A percentile compares a stretch with the other conserved stretches of the same genome.
These are phyloP conservation scores for Aspergillus novofumigatus DNA, from an alignment of 2,329 filamentous ascomycete species.

Conservation along the genomic window DNA sequence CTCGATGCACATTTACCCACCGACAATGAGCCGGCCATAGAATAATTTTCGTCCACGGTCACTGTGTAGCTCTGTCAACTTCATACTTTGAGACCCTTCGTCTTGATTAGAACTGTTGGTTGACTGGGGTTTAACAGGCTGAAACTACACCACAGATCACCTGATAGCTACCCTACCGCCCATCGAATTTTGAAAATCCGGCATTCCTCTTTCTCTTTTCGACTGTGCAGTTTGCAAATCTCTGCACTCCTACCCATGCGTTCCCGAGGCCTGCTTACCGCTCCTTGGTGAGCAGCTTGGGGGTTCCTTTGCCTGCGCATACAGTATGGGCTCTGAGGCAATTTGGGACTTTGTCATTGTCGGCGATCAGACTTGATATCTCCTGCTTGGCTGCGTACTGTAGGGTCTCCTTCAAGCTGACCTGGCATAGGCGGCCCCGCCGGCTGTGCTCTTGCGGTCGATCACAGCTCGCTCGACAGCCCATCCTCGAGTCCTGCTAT, in stretches of 20 bases:
- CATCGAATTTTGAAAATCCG: too few species aligned
- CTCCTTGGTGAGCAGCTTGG: too few species aligned
- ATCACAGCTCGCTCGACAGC: slow-evolving; percentile 47
- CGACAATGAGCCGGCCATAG: too few species aligned
- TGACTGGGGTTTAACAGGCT: background rate
- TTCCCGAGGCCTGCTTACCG: too few species aligned
- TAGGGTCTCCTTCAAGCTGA: background rate
- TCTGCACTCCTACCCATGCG: too few species aligned
- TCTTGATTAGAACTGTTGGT: background rate
- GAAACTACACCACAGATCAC: background rate
- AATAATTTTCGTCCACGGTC: too few species aligned
- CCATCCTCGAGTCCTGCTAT: slow-evolving; percentile 53
- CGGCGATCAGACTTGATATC: slow-evolving; percentile 10
- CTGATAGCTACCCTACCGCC: background rate
- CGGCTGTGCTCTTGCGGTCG: slow-evolving; percentile 53
- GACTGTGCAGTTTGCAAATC: too few species aligned
- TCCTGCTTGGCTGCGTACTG: background rate
- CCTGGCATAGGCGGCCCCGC: slow-evolving; percentile 53
- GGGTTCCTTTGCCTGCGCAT: background rate
- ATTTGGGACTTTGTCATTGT: slow-evolving; percentile 17
- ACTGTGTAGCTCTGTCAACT: too few species aligned
- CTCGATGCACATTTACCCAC: too few species aligned
- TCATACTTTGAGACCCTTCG: too few species aligned
- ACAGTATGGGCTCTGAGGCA: slow-evolving; percentile 3
- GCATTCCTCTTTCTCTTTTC: background rate